Evolutionary conservation across 169 alveolate genomes (phyloP).

Genomic region (Plasmodium relictum): DNA sequence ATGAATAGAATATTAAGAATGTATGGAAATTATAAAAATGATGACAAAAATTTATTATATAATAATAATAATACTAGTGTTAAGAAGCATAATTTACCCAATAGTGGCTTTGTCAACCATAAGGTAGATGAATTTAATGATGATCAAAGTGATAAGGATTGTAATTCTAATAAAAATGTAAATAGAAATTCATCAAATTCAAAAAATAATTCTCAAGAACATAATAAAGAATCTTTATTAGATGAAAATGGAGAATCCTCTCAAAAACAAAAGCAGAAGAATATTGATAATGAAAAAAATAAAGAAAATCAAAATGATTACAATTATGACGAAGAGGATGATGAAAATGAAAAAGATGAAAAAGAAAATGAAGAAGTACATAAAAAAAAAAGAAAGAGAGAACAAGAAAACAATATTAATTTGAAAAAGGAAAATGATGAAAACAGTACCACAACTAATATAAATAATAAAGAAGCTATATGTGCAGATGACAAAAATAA

Average conservation of each 20-base stretch:
- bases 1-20: conserved; percentile 86
- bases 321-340: conserved; percentile 1
- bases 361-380: conserved; percentile 6
- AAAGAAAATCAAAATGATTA: conserved; percentile 5
- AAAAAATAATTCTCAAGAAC: neutral
- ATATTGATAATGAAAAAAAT: neutral
- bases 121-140: conserved; percentile 32
- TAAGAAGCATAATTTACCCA: conserved; percentile 52
- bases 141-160: neutral
- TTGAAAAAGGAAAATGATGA: neutral
- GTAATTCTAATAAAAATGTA: neutral
- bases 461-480: neutral
- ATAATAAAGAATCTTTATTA: neutral
- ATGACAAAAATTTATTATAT: conserved; percentile 28
- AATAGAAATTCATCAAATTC: neutral
- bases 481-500: neutral
- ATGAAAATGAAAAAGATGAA: conserved; percentile 1
- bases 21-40: conserved; percentile 83
- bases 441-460: neutral
- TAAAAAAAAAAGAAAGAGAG: neutral
- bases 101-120: conserved; percentile 20
- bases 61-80: conserved; percentile 10
- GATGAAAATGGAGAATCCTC: neutral
- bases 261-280: conserved; percentile 5
- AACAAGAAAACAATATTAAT: neutral